A percentile compares a stretch with the other conserved stretches of the same genome.
These are phyloP conservation scores for Fusarium abutilonis DNA, from an alignment of 2,329 filamentous ascomycete species.

Conservation along the genomic window DNA sequence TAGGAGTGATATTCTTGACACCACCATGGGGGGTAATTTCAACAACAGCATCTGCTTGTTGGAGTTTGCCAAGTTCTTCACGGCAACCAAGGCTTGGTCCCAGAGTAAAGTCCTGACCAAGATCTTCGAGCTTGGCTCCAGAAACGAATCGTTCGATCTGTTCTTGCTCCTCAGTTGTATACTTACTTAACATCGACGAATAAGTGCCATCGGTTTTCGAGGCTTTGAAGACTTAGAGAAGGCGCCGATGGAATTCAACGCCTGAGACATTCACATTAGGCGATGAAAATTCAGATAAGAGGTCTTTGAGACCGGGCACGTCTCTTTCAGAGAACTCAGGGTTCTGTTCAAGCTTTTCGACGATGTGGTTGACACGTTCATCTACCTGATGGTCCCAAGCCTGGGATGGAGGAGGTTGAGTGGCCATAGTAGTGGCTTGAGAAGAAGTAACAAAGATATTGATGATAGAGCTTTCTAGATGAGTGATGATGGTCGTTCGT, in stretches of 20 bases:
- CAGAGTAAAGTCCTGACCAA: background rate
- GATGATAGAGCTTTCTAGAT: too few relatives aligned
- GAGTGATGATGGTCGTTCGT: too few relatives aligned
- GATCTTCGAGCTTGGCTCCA: background rate
- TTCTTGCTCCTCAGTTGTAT: background rate
- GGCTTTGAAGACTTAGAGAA: constrained; percentile 13
- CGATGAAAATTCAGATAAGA: constrained; percentile 14
- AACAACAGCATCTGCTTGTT: background rate
- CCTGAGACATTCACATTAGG: background rate
- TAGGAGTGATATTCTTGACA: background rate
- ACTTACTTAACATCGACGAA: background rate
- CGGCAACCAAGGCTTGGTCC: constrained; percentile 10
- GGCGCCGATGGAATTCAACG: constrained; percentile 15
- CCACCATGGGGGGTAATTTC: background rate
- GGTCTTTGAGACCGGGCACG: constrained; percentile 8
- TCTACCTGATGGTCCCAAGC: constrained; percentile 3
- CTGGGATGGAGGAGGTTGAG: background rate
- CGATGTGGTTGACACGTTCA: constrained; percentile 3
- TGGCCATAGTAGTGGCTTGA: background rate
- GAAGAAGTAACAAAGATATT: background rate
- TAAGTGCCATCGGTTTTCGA: constrained; percentile 9
- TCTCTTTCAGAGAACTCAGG: constrained; percentile 4
- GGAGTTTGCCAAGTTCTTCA: constrained; percentile 4
- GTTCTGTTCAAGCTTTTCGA: background rate
- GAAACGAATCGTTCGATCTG: constrained; percentile 10